Evolutionary conservation across 2,329 filamentous ascomycete genomes (phyloP).

Genomic region (Paraphaeosphaeria minitans): DNA sequence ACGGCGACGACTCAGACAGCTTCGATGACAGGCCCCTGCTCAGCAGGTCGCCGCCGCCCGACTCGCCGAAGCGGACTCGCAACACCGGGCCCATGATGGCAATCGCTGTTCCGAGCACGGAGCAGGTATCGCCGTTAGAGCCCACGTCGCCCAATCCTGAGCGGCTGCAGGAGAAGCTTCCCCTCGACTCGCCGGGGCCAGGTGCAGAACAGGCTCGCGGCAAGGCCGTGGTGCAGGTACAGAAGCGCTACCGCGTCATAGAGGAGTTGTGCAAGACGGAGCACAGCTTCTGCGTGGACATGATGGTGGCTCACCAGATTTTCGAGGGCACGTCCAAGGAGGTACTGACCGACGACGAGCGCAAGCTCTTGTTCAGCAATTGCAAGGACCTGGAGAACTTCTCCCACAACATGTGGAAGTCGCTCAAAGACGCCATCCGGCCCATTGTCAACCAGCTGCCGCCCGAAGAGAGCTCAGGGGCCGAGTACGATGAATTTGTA

Average conservation of each 20-base stretch:
- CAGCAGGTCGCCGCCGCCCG: background rate
- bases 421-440: slow-evolving; percentile 80
- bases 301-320: slow-evolving; percentile 97
- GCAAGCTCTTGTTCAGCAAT: slow-evolving; percentile 91
- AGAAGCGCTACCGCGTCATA: slow-evolving; percentile 81
- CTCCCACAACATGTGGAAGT: slow-evolving; percentile 75
- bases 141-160: background rate
- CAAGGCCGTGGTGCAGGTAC: slow-evolving; percentile 53
- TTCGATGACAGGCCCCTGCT: background rate
- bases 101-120: background rate
- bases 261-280: slow-evolving; percentile 95
- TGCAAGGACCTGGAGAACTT: slow-evolving; percentile 89
- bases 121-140: background rate
- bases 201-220: slow-evolving; percentile 26
- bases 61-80: background rate
- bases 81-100: background rate
- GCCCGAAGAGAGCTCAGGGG: slow-evolving; percentile 18
- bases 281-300: slow-evolving; percentile 86
- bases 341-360: slow-evolving; percentile 79
- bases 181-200: slow-evolving; percentile 11
- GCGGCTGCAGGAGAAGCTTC: background rate
- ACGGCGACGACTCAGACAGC: background rate
- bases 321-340: slow-evolving; percentile 91
- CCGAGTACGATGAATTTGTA: slow-evolving; percentile 35
- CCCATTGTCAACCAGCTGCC: slow-evolving; percentile 66